Percentiles rank a stretch among this genome's conserved stretches.
Evolutionary conservation across 768 basidiomycete genomes (phyloP).

Genomic region (Termitomyces sp.): DNA sequence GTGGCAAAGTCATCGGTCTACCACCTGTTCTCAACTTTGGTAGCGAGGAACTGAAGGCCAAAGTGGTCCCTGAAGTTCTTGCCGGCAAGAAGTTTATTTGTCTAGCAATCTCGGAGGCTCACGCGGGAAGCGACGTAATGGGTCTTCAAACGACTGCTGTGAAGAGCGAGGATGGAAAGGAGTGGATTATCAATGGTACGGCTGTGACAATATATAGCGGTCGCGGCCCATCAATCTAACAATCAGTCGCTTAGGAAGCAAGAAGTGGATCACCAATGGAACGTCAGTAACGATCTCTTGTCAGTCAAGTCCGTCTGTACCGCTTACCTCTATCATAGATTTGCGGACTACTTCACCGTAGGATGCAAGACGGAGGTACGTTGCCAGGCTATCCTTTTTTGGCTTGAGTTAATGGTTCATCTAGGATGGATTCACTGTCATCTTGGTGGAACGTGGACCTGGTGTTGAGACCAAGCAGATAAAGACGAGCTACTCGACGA

Average conservation of each 20-base stretch:
- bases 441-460: constrained; percentile 25
- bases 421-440: constrained; percentile 40
- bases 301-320: neutral
- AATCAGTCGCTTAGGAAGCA: constrained; percentile 37
- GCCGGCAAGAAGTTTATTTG: constrained; percentile 79
- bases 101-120: constrained; percentile 85
- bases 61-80: constrained; percentile 62
- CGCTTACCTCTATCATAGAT: constrained; percentile 20
- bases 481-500: constrained; percentile 65
- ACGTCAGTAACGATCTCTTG: constrained; percentile 31
- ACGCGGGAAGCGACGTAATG: constrained; percentile 80
- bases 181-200: constrained; percentile 74
- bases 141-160: constrained; percentile 74
- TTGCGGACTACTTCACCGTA: constrained; percentile 60
- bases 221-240: neutral
- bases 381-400: constrained; percentile 35
- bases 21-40: constrained; percentile 91
- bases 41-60: constrained; percentile 50
- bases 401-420: constrained; percentile 27
- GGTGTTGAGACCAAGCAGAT: constrained; percentile 74
- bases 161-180: constrained; percentile 76
- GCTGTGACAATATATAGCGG: neutral
- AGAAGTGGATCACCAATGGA: constrained; percentile 87
- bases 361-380: constrained; percentile 59
- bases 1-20: constrained; percentile 79